Percentiles rank a stretch among this genome's conserved stretches.
phyloP scores from a whole-genome alignment of 2,329 filamentous ascomycete species.

The Volutella citrinella region DNA sequence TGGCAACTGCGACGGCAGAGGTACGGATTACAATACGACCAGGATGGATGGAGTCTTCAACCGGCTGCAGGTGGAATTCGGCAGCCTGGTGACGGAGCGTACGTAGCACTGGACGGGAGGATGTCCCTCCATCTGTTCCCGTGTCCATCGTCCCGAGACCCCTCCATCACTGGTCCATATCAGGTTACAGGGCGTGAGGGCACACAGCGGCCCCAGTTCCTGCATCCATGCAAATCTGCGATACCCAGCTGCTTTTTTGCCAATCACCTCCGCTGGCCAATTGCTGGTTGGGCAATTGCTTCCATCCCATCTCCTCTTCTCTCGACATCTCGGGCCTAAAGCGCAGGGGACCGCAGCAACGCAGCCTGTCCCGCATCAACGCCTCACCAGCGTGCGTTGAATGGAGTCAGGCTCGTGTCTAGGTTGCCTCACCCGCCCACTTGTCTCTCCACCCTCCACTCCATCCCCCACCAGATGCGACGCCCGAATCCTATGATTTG shows the following conservation, averaged over 20 bases:
- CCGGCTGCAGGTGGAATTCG: too few relatives aligned
- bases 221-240: slow-evolving; percentile 21
- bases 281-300: slow-evolving; percentile 27
- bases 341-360: slow-evolving; percentile 1
- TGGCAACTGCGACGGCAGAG: too few relatives aligned
- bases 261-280: slow-evolving; percentile 10
- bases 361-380: slow-evolving; percentile 17
- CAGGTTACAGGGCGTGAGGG: slow-evolving; percentile 5
- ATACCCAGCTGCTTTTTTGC: slow-evolving; percentile 22
- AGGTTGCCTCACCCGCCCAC: slow-evolving; percentile 7
- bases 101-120: too few relatives aligned
- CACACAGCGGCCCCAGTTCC: slow-evolving; percentile 20
- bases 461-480: slow-evolving; percentile 11
- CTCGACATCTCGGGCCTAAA: slow-evolving; percentile 11
- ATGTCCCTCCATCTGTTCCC: too few relatives aligned
- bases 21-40: too few relatives aligned
- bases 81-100: too few relatives aligned
- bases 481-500: slow-evolving; percentile 12
- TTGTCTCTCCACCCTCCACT: slow-evolving; percentile 10
- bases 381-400: slow-evolving; percentile 1
- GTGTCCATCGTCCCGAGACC: too few relatives aligned
- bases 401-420: too few relatives aligned
- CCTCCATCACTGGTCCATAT: too few relatives aligned
- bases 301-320: slow-evolving; percentile 20
- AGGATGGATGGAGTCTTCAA: too few relatives aligned